Percentiles rank a stretch among this genome's conserved stretches.
Evolutionary conservation across 83 land plant genomes (phyloP).

Genomic region (Picea abies): DNA sequence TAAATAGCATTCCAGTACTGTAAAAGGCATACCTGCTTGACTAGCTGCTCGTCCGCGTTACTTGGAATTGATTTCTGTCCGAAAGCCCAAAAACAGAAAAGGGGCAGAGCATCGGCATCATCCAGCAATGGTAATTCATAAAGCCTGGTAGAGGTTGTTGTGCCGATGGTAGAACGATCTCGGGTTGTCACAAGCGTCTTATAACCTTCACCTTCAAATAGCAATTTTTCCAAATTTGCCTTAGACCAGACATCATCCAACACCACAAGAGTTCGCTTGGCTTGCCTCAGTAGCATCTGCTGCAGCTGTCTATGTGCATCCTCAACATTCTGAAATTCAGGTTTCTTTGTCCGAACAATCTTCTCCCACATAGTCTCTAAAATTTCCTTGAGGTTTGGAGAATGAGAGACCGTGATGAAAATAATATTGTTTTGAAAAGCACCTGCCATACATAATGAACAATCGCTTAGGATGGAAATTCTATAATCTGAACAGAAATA

Average conservation of each 20-base stretch:
- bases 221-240: background rate
- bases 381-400: background rate
- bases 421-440: background rate
- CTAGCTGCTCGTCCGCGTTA: too few species aligned
- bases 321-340: constrained; percentile 1
- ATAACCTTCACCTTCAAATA: constrained; percentile 13
- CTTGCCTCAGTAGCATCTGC: background rate
- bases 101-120: too few species aligned
- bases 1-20: too few species aligned
- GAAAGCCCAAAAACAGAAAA: too few species aligned
- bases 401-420: background rate
- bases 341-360: background rate
- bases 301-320: constrained; percentile 13
- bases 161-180: background rate
- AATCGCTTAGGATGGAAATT: too few species aligned
- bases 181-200: constrained; percentile 11
- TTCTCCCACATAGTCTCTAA: constrained; percentile 13
- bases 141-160: too few species aligned
- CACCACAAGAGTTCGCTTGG: constrained; percentile 4
- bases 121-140: too few species aligned
- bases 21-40: too few species aligned
- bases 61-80: too few species aligned
- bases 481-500: too few species aligned
- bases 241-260: constrained; percentile 17
- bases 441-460: background rate